Conservation (phyloP, 306 rosid species). For the Vachellia collinsii region DNA sequence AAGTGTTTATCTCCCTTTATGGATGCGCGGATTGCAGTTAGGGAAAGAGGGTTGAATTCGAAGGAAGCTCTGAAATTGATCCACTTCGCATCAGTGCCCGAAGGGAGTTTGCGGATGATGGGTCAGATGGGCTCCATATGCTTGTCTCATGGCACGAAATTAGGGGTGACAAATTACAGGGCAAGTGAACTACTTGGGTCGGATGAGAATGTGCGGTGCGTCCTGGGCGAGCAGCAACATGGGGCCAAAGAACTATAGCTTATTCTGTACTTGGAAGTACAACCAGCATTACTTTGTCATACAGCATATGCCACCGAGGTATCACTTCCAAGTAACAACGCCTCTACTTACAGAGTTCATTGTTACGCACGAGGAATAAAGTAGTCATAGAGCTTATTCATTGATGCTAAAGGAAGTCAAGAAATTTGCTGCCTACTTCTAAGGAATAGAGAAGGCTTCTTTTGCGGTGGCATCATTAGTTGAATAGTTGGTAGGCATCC, state of each 20-base stretch:
- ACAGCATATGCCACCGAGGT: slow-evolving; percentile 15
- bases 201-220: slow-evolving; percentile 30
- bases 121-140: slow-evolving; percentile 14
- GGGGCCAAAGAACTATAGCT: slow-evolving; percentile 11
- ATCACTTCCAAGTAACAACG: slow-evolving; percentile 32
- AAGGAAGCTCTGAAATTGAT: slow-evolving; percentile 48
- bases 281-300: neutral
- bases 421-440: neutral
- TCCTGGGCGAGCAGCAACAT: slow-evolving; percentile 32
- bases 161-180: slow-evolving; percentile 44
- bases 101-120: slow-evolving; percentile 27
- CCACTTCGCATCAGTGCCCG: slow-evolving; percentile 36
- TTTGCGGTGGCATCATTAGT: neutral
- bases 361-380: neutral
- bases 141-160: slow-evolving; percentile 27
- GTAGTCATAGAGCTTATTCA: neutral
- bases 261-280: slow-evolving; percentile 25
- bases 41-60: slow-evolving; percentile 30
- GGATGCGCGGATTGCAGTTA: slow-evolving; percentile 57
- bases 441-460: neutral
- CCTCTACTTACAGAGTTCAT: neutral
- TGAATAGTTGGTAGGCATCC: neutral
- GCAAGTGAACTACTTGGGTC: slow-evolving; percentile 52
- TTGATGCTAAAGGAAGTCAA: neutral
- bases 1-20: slow-evolving; percentile 56